A percentile compares a stretch with the other conserved stretches of the same genome.
Evolutionary conservation across 2,329 filamentous ascomycete species (phyloP).

Genomic region (Dactylellina leptospora): DNA sequence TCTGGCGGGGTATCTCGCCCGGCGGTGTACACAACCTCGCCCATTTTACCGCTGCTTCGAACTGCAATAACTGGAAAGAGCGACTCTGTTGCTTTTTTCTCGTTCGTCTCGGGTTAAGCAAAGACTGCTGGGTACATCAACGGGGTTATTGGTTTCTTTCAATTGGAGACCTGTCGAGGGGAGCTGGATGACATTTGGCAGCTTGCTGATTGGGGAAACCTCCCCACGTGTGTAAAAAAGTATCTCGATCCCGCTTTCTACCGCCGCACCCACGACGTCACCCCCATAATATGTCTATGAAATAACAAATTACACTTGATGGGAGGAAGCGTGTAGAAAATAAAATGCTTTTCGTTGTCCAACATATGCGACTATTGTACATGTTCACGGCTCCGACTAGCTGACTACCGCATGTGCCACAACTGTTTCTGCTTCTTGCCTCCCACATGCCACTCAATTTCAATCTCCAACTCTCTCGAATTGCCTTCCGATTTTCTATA

Average conservation of each 20-base stretch:
- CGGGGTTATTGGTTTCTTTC: not conserved
- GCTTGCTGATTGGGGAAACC: constrained; percentile 20
- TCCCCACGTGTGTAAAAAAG: constrained; percentile 4
- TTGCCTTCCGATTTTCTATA: constrained; percentile 76
- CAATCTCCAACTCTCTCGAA: constrained; percentile 73
- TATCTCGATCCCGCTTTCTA: constrained; percentile 10
- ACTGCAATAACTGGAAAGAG: not conserved
- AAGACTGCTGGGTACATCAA: not conserved
- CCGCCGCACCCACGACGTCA: not conserved
- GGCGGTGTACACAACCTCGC: constrained; percentile 55
- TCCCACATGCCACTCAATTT: constrained; percentile 69
- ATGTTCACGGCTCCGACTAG: not conserved
- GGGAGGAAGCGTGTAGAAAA: not conserved
- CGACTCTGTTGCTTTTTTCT: not conserved
- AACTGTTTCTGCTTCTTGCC: constrained; percentile 66
- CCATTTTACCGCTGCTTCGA: constrained; percentile 16
- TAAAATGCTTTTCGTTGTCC: not conserved
- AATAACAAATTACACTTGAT: too few species aligned
- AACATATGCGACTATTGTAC: not conserved
- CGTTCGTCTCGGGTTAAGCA: not conserved
- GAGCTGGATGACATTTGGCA: constrained; percentile 22
- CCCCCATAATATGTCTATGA: not conserved
- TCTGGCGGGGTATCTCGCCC: constrained; percentile 67
- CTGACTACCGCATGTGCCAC: constrained; percentile 35
- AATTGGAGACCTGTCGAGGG: not conserved